Evolutionary conservation across 331 rosid genomes (phyloP), one percentile per base, ranked within the genome.

Genomic region (Acacia pycnantha): DNA sequence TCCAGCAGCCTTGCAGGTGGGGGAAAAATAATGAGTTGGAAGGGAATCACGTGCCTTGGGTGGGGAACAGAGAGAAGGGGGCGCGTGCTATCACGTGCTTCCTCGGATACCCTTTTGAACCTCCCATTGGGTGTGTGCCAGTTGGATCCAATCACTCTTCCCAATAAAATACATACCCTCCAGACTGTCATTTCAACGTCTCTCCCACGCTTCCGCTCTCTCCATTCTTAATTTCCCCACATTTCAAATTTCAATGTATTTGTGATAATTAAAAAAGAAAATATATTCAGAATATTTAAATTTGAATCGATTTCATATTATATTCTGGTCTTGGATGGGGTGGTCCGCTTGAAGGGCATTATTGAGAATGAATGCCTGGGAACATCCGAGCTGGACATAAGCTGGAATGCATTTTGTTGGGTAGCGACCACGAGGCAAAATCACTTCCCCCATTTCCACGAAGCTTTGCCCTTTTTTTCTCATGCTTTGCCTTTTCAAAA

Each of bases 121-220:
- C 51, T 56, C 21, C 87, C 11, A 80, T 67, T 56, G 33, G 73
- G 43, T 74, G 83, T 26, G 4, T 85, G 91, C 92, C 95, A 93
- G 95, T 85, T 87, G 90, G 86, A 83, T 73, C 56, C 66, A 67
- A 66, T 58, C 86, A 2, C 87, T 74, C 78, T 89, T 89, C 92
- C 95, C 95, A 61, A 89, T 85, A 65, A 70, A 78, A 56, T 73
- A 69, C 84, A 65, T 58, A 4, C 15, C 75, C 58, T 77, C 91
- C 93, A 90, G 90, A 27, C 94, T 89, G 94, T 86, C 83, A 78
- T 82, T 79, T 51, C 53, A 90, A 86, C 89, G 88, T 82, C 79
- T 80, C 77, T 81, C 77, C 85, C 26, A 58, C 65, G 65, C 31
- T 58, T 58, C 65, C 27, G 5, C 65, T 2, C 21, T 54, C 26